Conservation (phyloP, 495 filamentous ascomycete species). For the Hypomontagnella submonticulosa region DNA sequence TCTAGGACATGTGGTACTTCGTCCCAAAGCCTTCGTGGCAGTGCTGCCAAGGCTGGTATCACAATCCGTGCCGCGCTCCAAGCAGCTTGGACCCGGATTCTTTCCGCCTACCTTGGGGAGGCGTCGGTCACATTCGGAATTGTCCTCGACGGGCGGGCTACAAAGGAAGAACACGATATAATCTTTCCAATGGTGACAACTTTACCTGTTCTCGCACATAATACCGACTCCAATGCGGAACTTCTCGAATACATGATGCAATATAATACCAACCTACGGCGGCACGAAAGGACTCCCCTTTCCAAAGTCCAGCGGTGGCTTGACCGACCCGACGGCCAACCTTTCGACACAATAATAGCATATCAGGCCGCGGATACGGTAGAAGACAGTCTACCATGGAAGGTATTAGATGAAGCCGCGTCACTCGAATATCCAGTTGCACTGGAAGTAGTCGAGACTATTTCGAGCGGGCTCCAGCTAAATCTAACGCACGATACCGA, state of each 20-base stretch:
- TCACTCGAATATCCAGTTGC: constrained; percentile 72
- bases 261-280: constrained; percentile 68
- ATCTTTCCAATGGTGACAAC: constrained; percentile 81
- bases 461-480: constrained; percentile 59
- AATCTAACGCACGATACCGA: constrained; percentile 70
- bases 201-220: constrained; percentile 68
- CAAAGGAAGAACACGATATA: constrained; percentile 61
- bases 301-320: constrained; percentile 74
- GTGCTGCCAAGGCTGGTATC: constrained; percentile 64
- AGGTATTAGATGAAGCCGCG: constrained; percentile 52
- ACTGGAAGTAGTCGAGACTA: constrained; percentile 72
- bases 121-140: constrained; percentile 73
- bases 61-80: constrained; percentile 77
- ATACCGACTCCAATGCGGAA: constrained; percentile 61
- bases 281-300: constrained; percentile 76
- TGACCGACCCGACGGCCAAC: constrained; percentile 63
- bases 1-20: constrained; percentile 54
- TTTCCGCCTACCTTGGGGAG: constrained; percentile 79
- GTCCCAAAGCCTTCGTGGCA: constrained; percentile 60
- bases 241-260: constrained; percentile 68
- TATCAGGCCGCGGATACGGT: constrained; percentile 63
- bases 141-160: constrained; percentile 75
- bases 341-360: constrained; percentile 84
- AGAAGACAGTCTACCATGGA: constrained; percentile 34
- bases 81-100: constrained; percentile 76